Base-by-base conservation (phyloP, 164 flowering plant species). In the Vitis riparia region DNA sequence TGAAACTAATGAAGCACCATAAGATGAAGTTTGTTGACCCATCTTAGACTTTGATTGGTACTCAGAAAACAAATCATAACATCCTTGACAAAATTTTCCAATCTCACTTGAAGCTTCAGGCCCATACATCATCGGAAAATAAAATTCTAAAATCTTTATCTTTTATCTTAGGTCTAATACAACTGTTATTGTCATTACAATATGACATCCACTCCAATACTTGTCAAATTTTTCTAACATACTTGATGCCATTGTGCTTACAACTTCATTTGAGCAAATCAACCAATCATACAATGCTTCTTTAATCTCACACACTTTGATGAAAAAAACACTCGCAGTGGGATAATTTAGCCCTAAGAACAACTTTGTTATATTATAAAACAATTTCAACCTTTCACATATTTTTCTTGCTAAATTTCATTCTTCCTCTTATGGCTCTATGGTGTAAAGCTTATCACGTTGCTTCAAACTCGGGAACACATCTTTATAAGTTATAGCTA, bases 111-210 rank as follows among this genome's bases (percentile, higher is more conserved):
- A 23, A 23, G 49, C 27, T 3, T 53, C 23, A 27, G 29, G 4
- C 15, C 59, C 48, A 66, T 29, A 53, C 3, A 53, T 51, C 1
- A 12, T 55, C 47, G 15, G 19, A n/a, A 55, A 47, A 17, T 50
- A 57, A 52, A 14, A 67, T 14, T 67, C 62, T 6, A 57, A 2
- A 5, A 57, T 2, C 13, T 58, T n/a, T 10, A 67, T 30, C 52
- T 67, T 67, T 5, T 67, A 56, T 9, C 63, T 67, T n/a, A 55
- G 63, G 47, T 56, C 62, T 5, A 67, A 67, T 3, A 67, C 55
- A 10, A 0, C 23, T 7, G 16, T 37, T 2, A 67, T n/a, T 1
- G 15, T 63, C 23, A 67, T 44, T 16, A 57, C 48, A 37, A 14
- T 13, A 67, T 56, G 51, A 37, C 12, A 9, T 11, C 10, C 52